A percentile compares a stretch with the other conserved stretches of the same genome.
Evolutionary conservation across 768 basidiomycete genomes (phyloP).

Genomic region (Calocybe indica): DNA sequence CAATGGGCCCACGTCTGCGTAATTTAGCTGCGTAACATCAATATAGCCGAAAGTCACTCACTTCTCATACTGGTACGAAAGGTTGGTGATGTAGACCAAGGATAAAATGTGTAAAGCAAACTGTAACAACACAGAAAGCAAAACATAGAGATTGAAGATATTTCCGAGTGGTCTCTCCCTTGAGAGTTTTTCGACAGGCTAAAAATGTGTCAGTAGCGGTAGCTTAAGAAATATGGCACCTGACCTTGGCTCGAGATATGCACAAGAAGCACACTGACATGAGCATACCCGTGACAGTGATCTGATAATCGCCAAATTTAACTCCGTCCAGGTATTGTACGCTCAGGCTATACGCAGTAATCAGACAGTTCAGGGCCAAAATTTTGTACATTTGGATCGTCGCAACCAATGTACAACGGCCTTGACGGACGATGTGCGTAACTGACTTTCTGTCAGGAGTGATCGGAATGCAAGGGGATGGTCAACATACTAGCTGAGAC

Average conservation of each 20-base stretch:
- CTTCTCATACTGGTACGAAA: slow-evolving; percentile 77
- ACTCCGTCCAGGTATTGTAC: slow-evolving; percentile 98
- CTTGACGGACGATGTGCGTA: slow-evolving; percentile 96
- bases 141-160: slow-evolving; percentile 95
- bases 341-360: slow-evolving; percentile 96
- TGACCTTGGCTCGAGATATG: slow-evolving; percentile 93
- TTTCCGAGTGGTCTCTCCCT: slow-evolving; percentile 90
- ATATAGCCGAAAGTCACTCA: slow-evolving; percentile 32
- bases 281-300: slow-evolving; percentile 92
- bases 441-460: slow-evolving; percentile 40
- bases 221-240: slow-evolving; percentile 12
- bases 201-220: not conserved
- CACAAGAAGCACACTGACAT: slow-evolving; percentile 99
- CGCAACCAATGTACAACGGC: slow-evolving; percentile 96
- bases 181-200: slow-evolving; percentile 97
- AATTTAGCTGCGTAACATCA: not conserved
- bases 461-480: not conserved
- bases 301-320: slow-evolving; percentile 99
- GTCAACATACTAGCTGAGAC: slow-evolving; percentile 82
- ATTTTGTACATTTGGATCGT: slow-evolving; percentile 99
- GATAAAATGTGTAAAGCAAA: slow-evolving; percentile 91
- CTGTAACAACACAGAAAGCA: slow-evolving; percentile 86
- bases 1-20: slow-evolving; percentile 64
- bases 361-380: slow-evolving; percentile 92
- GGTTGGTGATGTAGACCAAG: slow-evolving; percentile 87